Conservation (phyloP, 441 rosid genomes). For the Dalechampia spathulata region DNA sequence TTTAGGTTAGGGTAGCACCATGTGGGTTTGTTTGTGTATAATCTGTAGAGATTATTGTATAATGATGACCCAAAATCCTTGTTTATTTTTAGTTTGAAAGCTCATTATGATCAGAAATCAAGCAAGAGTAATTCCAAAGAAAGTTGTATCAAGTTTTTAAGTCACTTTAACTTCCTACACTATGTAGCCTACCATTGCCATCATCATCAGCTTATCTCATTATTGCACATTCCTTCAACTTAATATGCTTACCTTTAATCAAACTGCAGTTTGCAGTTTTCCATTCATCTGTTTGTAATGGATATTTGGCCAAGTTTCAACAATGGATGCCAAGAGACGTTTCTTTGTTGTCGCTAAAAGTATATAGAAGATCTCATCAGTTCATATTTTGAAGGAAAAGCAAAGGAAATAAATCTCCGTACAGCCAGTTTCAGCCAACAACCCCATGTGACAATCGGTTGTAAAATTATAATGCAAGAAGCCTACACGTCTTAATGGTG, state of each 20-base stretch:
- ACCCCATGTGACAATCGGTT: constrained; percentile 33
- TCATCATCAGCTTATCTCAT: neutral
- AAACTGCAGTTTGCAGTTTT: too few relatives aligned
- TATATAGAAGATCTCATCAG: too few relatives aligned
- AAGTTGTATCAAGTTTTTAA: too few relatives aligned
- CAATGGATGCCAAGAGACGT: too few relatives aligned
- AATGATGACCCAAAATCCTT: constrained; percentile 9
- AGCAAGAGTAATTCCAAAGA: constrained; percentile 20
- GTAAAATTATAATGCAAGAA: constrained; percentile 7
- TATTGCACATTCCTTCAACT: neutral
- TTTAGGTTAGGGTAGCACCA: constrained; percentile 22
- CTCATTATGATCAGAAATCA: neutral
- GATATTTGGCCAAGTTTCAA: too few relatives aligned
- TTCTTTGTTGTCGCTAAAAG: too few relatives aligned
- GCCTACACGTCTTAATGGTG: neutral
- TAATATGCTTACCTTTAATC: neutral
- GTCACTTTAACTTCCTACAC: too few relatives aligned
- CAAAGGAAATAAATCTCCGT: constrained; percentile 6
- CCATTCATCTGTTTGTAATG: too few relatives aligned
- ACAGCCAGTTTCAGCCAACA: neutral
- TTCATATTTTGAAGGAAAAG: constrained; percentile 2
- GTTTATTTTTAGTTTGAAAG: constrained; percentile 14
- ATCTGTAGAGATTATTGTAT: neutral
- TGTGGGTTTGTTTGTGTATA: constrained; percentile 16
- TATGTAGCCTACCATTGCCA: neutral